Evolutionary conservation across 768 basidiomycete genomes (phyloP).

Genomic region (Mycena vitilis): DNA sequence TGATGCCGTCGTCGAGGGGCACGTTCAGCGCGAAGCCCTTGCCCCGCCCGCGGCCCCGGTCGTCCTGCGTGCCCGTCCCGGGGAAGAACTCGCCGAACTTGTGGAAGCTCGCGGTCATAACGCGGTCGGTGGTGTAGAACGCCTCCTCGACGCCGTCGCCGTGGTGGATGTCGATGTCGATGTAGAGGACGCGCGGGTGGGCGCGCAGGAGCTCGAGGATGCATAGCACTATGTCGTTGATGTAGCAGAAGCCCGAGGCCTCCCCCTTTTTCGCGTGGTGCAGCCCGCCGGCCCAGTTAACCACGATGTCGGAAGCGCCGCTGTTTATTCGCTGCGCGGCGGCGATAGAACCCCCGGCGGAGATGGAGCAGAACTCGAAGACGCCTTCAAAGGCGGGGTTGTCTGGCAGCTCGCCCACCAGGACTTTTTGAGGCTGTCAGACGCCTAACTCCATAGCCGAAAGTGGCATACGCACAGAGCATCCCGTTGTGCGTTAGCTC

Average conservation of each 20-base stretch:
- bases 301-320: conserved; percentile 89
- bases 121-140: conserved; percentile 96
- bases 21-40: conserved; percentile 93
- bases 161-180: conserved; percentile 99
- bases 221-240: conserved; percentile 96
- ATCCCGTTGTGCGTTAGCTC: conserved; percentile 87
- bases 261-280: conserved; percentile 99
- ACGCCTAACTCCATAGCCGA: neutral
- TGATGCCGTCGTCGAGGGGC: conserved; percentile 93
- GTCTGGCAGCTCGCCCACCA: conserved; percentile 80
- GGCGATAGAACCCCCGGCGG: conserved; percentile 94
- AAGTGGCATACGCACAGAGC: conserved; percentile 70
- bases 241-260: conserved; percentile 99
- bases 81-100: conserved; percentile 98
- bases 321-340: conserved; percentile 80
- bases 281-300: conserved; percentile 98
- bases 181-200: conserved; percentile 90
- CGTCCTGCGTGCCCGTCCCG: conserved; percentile 87
- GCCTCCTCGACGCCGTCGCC: conserved; percentile 99
- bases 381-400: conserved; percentile 97
- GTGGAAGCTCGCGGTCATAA: conserved; percentile 97
- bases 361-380: conserved; percentile 97
- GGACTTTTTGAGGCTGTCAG: conserved; percentile 56
- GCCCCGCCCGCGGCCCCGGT: conserved; percentile 85
- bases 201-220: conserved; percentile 91